These are phyloP conservation scores for Colletotrichum paranaense DNA, from an alignment of 2,329 filamentous ascomycete genomes.

Conservation along the genomic window DNA sequence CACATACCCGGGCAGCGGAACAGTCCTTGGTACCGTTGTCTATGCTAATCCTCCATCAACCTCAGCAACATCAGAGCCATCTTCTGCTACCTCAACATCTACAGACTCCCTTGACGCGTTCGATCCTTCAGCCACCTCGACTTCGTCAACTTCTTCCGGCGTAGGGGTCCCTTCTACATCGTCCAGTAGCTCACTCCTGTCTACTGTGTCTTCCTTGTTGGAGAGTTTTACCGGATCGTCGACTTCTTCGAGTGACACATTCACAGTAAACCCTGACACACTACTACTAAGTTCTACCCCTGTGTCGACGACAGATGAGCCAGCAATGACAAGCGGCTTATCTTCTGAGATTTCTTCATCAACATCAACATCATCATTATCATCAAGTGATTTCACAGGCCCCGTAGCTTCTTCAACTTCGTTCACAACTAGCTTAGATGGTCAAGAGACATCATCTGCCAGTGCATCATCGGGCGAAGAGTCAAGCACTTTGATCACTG, in stretches of 20 bases:
- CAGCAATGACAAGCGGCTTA: neutral
- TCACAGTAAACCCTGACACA: neutral
- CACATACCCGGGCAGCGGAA: slow-evolving; percentile 24
- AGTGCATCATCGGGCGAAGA: neutral
- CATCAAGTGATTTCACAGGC: neutral
- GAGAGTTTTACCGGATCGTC: neutral
- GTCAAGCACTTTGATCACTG: neutral
- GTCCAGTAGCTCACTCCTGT: neutral
- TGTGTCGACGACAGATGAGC: neutral
- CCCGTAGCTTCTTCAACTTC: neutral
- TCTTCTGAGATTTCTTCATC: neutral
- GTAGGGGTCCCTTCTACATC: neutral
- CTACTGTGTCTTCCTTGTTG: neutral
- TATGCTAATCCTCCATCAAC: neutral
- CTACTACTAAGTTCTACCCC: neutral
- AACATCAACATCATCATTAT: neutral
- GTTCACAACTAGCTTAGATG: neutral
- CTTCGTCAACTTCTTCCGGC: neutral
- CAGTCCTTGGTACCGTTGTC: slow-evolving; percentile 23
- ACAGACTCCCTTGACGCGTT: neutral
- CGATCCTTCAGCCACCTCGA: neutral
- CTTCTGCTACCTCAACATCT: neutral
- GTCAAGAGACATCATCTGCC: neutral
- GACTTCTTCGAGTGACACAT: neutral
- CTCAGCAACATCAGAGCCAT: neutral